Evolutionary conservation across 1,284 basidiomycete species (phyloP).

Genomic region (Xerocomus tenax): DNA sequence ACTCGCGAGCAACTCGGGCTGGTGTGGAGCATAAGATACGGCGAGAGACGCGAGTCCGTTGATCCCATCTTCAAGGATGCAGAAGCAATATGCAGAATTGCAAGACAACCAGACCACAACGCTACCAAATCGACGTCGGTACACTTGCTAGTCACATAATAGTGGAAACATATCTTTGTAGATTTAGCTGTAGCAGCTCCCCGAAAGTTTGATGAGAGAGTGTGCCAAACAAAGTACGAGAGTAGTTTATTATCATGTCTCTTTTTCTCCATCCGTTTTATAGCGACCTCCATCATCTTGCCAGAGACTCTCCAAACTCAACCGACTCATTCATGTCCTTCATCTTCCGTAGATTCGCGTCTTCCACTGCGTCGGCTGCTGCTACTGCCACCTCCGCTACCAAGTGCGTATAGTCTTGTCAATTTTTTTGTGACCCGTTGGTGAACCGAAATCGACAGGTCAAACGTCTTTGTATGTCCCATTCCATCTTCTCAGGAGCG

Average conservation of each 20-base stretch:
- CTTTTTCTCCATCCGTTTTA: constrained; percentile 23
- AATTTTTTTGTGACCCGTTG: neutral
- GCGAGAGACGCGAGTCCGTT: too few species aligned
- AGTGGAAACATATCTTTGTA: too few species aligned
- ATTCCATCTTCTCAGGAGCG: neutral
- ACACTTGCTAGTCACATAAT: too few species aligned
- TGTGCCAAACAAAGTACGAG: neutral
- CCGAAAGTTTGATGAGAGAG: too few species aligned
- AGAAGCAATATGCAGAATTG: too few species aligned
- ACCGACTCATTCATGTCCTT: constrained; percentile 23
- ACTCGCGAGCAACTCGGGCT: too few species aligned
- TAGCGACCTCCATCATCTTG: constrained; percentile 19
- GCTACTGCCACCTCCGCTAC: constrained; percentile 21
- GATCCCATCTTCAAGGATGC: too few species aligned
- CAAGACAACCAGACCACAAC: too few species aligned
- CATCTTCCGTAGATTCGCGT: constrained; percentile 26
- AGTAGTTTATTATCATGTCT: constrained; percentile 9
- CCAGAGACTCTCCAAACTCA: constrained; percentile 10
- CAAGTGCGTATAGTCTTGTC: constrained; percentile 18
- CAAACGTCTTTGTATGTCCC: constrained; percentile 45
- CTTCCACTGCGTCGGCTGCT: constrained; percentile 21
- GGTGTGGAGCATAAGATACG: too few species aligned
- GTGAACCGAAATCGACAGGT: constrained; percentile 28
- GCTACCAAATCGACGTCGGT: too few species aligned
- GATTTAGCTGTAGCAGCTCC: too few species aligned